Conservation (phyloP, 495 filamentous ascomycete species). For the Talaromyces trachyspermus region DNA sequence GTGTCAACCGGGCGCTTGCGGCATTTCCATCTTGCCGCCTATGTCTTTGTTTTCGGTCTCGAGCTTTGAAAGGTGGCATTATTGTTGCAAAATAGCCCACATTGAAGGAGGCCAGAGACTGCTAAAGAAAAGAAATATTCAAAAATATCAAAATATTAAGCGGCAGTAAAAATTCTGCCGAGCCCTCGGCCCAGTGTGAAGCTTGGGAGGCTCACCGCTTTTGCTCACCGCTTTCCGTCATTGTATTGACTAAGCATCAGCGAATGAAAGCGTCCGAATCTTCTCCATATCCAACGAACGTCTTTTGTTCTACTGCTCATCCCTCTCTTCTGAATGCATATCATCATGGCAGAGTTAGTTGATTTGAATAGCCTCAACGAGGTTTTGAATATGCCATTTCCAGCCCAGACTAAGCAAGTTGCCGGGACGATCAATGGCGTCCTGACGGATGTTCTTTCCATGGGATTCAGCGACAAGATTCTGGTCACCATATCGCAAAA, state of each 20-base stretch:
- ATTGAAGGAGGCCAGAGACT: neutral
- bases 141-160: slow-evolving; percentile 4
- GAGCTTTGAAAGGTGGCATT: slow-evolving; percentile 72
- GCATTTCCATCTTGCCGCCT: slow-evolving; percentile 26
- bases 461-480: slow-evolving; percentile 86
- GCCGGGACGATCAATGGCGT: slow-evolving; percentile 57
- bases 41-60: slow-evolving; percentile 69
- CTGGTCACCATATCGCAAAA: slow-evolving; percentile 81
- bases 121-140: neutral
- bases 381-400: slow-evolving; percentile 52
- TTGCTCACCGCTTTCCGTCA: slow-evolving; percentile 4
- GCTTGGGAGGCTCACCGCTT: neutral
- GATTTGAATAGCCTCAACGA: slow-evolving; percentile 26
- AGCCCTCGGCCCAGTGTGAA: neutral
- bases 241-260: slow-evolving; percentile 1
- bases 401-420: slow-evolving; percentile 63
- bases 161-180: slow-evolving; percentile 7
- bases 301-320: no score
- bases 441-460: slow-evolving; percentile 60
- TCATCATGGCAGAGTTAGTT: slow-evolving; percentile 25
- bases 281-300: neutral
- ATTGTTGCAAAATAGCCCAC: slow-evolving; percentile 7
- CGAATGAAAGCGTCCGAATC: neutral
- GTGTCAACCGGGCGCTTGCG: slow-evolving; percentile 44
- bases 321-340: neutral